These are phyloP conservation scores for Vanderwaltozyma polyspora DNA, from an alignment of 805 yeast species.

Conservation along the genomic window DNA sequence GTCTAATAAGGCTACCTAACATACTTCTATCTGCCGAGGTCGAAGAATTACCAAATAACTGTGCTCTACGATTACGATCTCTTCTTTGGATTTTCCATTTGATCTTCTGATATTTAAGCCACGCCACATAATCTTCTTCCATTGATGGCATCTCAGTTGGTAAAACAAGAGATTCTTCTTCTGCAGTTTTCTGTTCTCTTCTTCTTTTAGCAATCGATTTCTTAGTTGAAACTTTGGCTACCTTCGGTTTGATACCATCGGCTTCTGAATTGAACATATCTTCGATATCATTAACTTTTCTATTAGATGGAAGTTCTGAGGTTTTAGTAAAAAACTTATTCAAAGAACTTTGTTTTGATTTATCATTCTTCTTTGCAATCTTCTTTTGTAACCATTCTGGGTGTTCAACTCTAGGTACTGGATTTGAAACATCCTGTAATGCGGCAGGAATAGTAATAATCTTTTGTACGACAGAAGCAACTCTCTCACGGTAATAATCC, in stretches of 20 bases:
- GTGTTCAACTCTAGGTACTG: slow-evolving; percentile 88
- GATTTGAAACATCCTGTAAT: slow-evolving; percentile 73
- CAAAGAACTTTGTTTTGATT: slow-evolving; percentile 59
- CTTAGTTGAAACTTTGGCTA: slow-evolving; percentile 30
- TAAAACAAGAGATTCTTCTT: slow-evolving; percentile 35
- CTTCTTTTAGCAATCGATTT: slow-evolving; percentile 25
- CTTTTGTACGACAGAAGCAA: slow-evolving; percentile 88
- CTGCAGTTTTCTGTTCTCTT: slow-evolving; percentile 28
- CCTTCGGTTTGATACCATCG: slow-evolving; percentile 16
- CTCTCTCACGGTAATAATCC: slow-evolving; percentile 82
- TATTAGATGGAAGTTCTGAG: slow-evolving; percentile 29
- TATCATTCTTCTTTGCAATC: slow-evolving; percentile 50
- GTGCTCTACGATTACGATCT: slow-evolving; percentile 58
- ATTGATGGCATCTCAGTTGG: slow-evolving; percentile 47
- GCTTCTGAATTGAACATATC: slow-evolving; percentile 39
- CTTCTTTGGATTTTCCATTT: slow-evolving; percentile 77
- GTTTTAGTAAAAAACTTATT: slow-evolving; percentile 43
- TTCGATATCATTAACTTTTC: slow-evolving; percentile 57
- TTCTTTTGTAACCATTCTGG: slow-evolving; percentile 83
- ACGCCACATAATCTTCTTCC: slow-evolving; percentile 53
- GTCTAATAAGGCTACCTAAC: slow-evolving; percentile 59
- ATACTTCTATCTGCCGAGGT: slow-evolving; percentile 44
- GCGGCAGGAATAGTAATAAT: slow-evolving; percentile 97
- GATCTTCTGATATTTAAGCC: slow-evolving; percentile 66
- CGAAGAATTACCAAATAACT: slow-evolving; percentile 62